phyloP scores from a whole-genome alignment of 2,329 filamentous ascomycete species.

The Diaporthe caulivora region DNA sequence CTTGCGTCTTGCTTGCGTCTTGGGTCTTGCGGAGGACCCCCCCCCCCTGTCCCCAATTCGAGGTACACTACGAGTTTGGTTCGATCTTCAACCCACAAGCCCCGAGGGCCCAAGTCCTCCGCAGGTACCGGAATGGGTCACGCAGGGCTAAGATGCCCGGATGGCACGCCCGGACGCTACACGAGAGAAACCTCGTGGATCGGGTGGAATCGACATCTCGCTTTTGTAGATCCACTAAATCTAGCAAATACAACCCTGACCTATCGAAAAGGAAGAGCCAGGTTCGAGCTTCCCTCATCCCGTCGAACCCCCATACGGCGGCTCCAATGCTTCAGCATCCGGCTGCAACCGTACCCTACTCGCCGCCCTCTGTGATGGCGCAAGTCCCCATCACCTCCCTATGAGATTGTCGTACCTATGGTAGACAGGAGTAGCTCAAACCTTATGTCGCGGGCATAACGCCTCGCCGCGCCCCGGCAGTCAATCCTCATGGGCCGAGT shows the following conservation, averaged over 20 bases:
- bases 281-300: slow-evolving; percentile 19
- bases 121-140: not conserved
- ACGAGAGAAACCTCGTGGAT: not conserved
- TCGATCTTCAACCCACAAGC: slow-evolving; percentile 26
- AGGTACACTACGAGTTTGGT: not conserved
- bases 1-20: not conserved
- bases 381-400: slow-evolving; percentile 2
- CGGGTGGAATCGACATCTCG: slow-evolving; percentile 28
- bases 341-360: slow-evolving; percentile 7
- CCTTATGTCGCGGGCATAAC: slow-evolving; percentile 11
- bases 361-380: not conserved
- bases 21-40: not conserved
- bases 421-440: not conserved
- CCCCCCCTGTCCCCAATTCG: not conserved
- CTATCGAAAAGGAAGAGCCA: not conserved
- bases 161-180: not conserved
- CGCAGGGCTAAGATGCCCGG: not conserved
- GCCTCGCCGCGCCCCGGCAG: slow-evolving; percentile 23
- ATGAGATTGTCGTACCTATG: not conserved
- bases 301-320: slow-evolving; percentile 24
- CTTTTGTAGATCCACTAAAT: slow-evolving; percentile 28
- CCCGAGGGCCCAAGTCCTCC: not conserved
- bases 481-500: slow-evolving; percentile 18
- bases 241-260: slow-evolving; percentile 22
- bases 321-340: slow-evolving; percentile 15